phyloP scores from a whole-genome alignment of 495 filamentous ascomycete genomes.

The Xylaria flabelliformis region DNA sequence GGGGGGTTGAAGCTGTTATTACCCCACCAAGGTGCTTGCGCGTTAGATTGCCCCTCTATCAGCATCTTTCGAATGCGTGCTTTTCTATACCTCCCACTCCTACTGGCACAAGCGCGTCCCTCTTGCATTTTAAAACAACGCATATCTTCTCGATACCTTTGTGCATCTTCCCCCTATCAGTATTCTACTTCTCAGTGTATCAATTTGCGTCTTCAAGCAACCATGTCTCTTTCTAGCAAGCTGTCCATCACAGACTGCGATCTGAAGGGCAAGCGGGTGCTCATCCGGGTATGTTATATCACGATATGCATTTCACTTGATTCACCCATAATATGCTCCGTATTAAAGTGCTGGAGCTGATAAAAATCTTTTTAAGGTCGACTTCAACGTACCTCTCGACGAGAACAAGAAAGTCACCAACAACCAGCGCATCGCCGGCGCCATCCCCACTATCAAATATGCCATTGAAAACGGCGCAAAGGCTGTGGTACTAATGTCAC shows the following conservation, averaged over 20 bases:
- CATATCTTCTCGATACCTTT: not conserved
- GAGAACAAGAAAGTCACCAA: conserved; percentile 92
- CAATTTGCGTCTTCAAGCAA: conserved; percentile 37
- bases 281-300: conserved; percentile 80
- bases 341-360: conserved; percentile 26
- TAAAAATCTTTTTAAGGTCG: conserved; percentile 67
- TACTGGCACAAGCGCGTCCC: conserved; percentile 7
- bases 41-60: conserved; percentile 28
- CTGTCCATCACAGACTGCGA: conserved; percentile 95
- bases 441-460: conserved; percentile 97
- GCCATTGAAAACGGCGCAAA: conserved; percentile 93
- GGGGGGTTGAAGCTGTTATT: not conserved
- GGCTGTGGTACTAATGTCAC: conserved; percentile 96
- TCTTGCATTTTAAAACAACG: conserved; percentile 1
- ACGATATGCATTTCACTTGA: not conserved
- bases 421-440: conserved; percentile 96
- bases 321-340: not conserved
- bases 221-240: conserved; percentile 98
- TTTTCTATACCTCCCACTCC: conserved; percentile 23
- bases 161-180: conserved; percentile 6
- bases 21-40: conserved; percentile 18
- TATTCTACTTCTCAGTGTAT: not conserved
- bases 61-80: conserved; percentile 20
- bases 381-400: conserved; percentile 99
- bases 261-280: conserved; percentile 95